These are phyloP conservation scores for Thelonectria blattea DNA, from an alignment of 2,329 filamentous ascomycete species.

Conservation along the genomic window DNA sequence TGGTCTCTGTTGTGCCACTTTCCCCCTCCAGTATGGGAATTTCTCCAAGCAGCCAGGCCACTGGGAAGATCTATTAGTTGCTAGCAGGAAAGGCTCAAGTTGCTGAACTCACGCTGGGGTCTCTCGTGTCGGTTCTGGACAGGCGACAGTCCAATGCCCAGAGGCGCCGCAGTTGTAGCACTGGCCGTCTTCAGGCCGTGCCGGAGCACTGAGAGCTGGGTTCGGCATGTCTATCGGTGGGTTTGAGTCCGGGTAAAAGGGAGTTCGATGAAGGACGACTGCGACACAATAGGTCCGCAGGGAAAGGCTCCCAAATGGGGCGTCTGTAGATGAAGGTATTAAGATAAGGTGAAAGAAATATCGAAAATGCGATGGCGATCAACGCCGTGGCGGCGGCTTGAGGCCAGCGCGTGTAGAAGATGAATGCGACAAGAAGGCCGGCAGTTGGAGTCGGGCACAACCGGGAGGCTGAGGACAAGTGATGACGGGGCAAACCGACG, in stretches of 20 bases:
- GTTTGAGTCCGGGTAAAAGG: not conserved
- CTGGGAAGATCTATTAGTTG: slow-evolving; percentile 32
- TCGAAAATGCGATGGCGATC: not conserved
- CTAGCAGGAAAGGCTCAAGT: not conserved
- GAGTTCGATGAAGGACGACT: not conserved
- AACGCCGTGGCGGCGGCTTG: slow-evolving; percentile 1
- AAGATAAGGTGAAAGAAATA: not conserved
- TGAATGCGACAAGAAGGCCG: not conserved
- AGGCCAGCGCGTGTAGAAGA: not conserved
- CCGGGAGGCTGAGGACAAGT: not conserved
- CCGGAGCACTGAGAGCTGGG: slow-evolving; percentile 36
- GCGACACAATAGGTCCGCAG: not conserved
- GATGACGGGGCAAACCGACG: not conserved
- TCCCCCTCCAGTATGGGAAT: slow-evolving; percentile 35
- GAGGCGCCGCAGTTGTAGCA: slow-evolving; percentile 62
- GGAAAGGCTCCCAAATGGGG: slow-evolving; percentile 3
- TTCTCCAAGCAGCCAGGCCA: slow-evolving; percentile 47
- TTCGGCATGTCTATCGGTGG: slow-evolving; percentile 37
- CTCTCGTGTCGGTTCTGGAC: slow-evolving; percentile 56
- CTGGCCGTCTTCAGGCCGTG: slow-evolving; percentile 45
- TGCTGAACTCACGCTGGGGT: slow-evolving; percentile 55
- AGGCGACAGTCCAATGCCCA: slow-evolving; percentile 60
- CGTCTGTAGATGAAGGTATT: not conserved
- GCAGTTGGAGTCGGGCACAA: not conserved
- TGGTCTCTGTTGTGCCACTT: slow-evolving; percentile 39